Base-by-base conservation (phyloP, 2,329 filamentous ascomycete species). In the Fusarium avenaceum region DNA sequence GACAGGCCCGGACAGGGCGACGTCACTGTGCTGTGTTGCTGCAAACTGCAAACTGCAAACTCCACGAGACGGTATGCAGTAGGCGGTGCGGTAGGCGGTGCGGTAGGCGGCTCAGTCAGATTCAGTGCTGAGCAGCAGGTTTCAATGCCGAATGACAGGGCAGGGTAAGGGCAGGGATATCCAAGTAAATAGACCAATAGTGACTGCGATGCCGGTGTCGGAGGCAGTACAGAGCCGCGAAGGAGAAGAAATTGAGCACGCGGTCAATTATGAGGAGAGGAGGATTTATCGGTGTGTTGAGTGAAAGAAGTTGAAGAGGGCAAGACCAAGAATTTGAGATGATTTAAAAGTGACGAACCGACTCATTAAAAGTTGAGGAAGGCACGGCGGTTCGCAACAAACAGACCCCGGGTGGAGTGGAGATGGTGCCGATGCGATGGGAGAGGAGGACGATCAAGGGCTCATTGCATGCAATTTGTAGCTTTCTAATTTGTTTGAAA, bases 361-460 rank as follows among this genome's bases (percentile, higher is more conserved):
- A 55, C 26, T 24, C 44, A 47, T 55, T 58, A 55, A 69, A 58
- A 56, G 38, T 58, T 40, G 52, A 54, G 40, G 30, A 66, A 66
- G 54, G 65, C 43, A 51, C 51, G 40, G 53, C 33, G 52, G 63
- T 63, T 63, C 48, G 57, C 30, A 51, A 45, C 28, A 49, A 38
- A 20, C 26, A 43, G 22, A 19, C 24, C n/a, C 33, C 26, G n/a
- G 60, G 65, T 63, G 67, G 71, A 70, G 70, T 72, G 70, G 70
- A 71, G 70, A 71, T 69, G 67, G 48, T 39, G 33, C 15, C n/a
- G n/a, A 35, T 47, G 30, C n/a, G 39, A 53, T 32, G 39, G 10
- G 22, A 28, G 24, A 28, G 17, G 17, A 38, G 35, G 35, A 38
- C 44, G 45, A 35, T 62, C 47, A 55, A 6, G 39, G 52, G 30